Evolutionary conservation across 2,329 filamentous ascomycete species (phyloP), one percentile per base, ranked within the genome.

Genomic region (Aspergillus neoniger): DNA sequence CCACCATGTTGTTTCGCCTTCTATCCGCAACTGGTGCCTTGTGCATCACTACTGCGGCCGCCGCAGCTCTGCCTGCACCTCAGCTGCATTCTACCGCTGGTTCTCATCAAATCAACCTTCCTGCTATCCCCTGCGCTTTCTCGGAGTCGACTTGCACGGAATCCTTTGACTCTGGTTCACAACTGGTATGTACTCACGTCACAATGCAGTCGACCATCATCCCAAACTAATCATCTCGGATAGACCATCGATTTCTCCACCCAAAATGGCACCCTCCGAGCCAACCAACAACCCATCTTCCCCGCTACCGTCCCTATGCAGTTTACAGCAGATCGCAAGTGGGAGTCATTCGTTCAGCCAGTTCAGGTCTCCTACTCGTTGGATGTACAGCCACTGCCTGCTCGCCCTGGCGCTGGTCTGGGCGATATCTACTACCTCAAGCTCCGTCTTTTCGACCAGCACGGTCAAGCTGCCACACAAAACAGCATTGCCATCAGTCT

Each of bases 191-290:
- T 12, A 19, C 4, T 2, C 1, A 4, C 2, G 14, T 9, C 3
- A 15, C 21, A 12, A 9, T 2, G 9, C 12, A 39, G n/a, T 21
- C 6, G 2, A n/a, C 41, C 14, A 19, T 43, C 7, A n/a, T 28
- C 41, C 5, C 21, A 51, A 25, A 55, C 55, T 65, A 58, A 65
- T 43, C 19, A 21, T 23, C 19, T 1, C 3, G 2, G 8, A 41
- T n/a, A 74, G 72, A 67, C 70, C 1, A 44, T 75, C 6, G 64
- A 66, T 48, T 70, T 73, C 57, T 62, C 70, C n/a, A 65, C 72
- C 5, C 39, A 66, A 28, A 65, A 74, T 58, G 68, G 65, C 44
- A 65, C 58, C 6, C 66, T 75, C 4, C 67, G 65, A 32, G 72
- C 70, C 60, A 75, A 75, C 60, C 41, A 67, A 12, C 59, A 73